phyloP scores from a whole-genome alignment of 73 alveolate genomes.

The Diophrys appendiculata region DNA sequence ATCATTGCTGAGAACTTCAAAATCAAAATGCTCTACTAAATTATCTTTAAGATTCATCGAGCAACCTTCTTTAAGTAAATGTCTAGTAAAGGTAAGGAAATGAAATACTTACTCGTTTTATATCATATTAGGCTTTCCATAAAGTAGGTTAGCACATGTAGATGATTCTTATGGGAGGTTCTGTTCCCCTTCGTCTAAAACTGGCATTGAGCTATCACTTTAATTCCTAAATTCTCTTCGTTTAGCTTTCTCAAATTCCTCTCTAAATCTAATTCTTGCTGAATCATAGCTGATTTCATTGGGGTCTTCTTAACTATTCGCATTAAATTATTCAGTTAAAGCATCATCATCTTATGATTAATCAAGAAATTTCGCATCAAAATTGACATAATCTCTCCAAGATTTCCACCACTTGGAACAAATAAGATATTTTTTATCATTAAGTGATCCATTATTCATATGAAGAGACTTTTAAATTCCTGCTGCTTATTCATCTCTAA shows the following conservation, averaged over 20 bases:
- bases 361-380: slow-evolving; percentile 1
- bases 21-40: slow-evolving; percentile 46
- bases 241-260: neutral
- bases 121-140: slow-evolving; percentile 17
- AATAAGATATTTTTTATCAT: slow-evolving; percentile 32
- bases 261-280: slow-evolving; percentile 13
- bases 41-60: slow-evolving; percentile 24
- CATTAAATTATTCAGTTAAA: neutral
- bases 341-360: neutral
- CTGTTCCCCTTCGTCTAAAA: too few species aligned
- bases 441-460: slow-evolving; percentile 20
- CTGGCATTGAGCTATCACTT: too few species aligned
- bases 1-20: slow-evolving; percentile 21
- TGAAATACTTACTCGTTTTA: slow-evolving; percentile 15
- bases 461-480: neutral
- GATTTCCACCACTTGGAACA: slow-evolving; percentile 42
- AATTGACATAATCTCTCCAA: slow-evolving; percentile 50
- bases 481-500: slow-evolving; percentile 8
- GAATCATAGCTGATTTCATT: neutral
- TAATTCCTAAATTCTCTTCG: neutral
- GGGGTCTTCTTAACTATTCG: neutral
- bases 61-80: slow-evolving; percentile 18
- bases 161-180: too few species aligned
- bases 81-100: neutral
- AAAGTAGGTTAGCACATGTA: too few species aligned